phyloP scores from a whole-genome alignment of 2,329 filamentous ascomycete genomes.

The Clarireedia homoeocarpa region DNA sequence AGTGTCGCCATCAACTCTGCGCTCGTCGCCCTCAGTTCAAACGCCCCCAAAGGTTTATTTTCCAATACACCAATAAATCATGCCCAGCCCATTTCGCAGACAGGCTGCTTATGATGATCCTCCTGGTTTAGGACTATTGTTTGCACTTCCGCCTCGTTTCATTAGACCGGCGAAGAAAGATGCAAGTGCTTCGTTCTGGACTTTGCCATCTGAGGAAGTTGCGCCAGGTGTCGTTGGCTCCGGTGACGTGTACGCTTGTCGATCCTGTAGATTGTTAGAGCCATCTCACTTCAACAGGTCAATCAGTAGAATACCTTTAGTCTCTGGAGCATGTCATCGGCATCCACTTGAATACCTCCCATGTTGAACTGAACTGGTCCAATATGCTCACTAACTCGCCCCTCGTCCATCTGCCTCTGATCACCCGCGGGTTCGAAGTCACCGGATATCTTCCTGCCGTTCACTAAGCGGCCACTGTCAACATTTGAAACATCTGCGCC shows the following conservation, averaged over 20 bases:
- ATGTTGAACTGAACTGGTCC: conserved; percentile 97
- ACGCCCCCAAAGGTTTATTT: background rate
- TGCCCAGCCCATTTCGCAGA: too few species aligned
- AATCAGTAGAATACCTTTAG: conserved; percentile 54
- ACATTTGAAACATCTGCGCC: conserved; percentile 42
- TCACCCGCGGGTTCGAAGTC: conserved; percentile 19
- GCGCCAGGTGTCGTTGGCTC: conserved; percentile 26
- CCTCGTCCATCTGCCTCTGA: conserved; percentile 18
- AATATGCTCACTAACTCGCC: conserved; percentile 58
- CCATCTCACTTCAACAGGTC: background rate
- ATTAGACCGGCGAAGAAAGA: conserved; percentile 53
- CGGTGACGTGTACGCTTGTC: conserved; percentile 28
- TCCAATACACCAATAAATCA: background rate
- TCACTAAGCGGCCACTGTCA: conserved; percentile 21
- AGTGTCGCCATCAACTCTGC: background rate
- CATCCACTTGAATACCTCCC: conserved; percentile 92
- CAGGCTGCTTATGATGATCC: conserved; percentile 11
- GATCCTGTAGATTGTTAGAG: conserved; percentile 23
- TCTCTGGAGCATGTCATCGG: conserved; percentile 84
- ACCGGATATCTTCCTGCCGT: conserved; percentile 17
- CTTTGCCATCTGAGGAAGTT: conserved; percentile 34
- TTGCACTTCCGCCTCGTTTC: conserved; percentile 37
- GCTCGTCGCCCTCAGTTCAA: too few species aligned
- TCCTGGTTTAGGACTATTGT: conserved; percentile 26
- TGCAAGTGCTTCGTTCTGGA: conserved; percentile 51